Evolutionary conservation across 163 green algal genomes (phyloP), one percentile per base, ranked within the genome.

Genomic region (Prototheca cutis): DNA sequence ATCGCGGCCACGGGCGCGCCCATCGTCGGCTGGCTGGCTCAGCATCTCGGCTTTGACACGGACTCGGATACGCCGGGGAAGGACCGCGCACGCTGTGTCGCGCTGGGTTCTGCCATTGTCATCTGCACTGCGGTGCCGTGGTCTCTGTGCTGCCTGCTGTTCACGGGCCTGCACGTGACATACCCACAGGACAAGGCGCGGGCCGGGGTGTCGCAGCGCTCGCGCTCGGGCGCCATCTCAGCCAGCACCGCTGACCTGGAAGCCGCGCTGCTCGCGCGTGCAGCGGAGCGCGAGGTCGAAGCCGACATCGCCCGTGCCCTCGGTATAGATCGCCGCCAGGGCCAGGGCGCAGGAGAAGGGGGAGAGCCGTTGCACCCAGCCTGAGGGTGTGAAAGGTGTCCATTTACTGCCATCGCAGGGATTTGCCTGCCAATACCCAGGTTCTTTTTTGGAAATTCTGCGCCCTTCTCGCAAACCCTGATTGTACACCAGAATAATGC

Each of bases 1-100:
- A 70, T 91, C 32, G 81, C 80, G 10, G 72, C 82, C 2, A 78
- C 71, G 53, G 82, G 77, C 28, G 77, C 82, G 1, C 82, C 82
- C 4, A 62, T 87, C 24, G 82, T 90, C 13, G 82, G 82, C 31
- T 63, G 81, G 48, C 58, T 88, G 18, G 82, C 82, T 2, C 73
- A 90, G 73, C 52, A 45, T 25, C 48, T 71, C 10, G 64, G 64
- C 2, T 71, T 71, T 13, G 32, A 49, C 53, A 49, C 48, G 15
- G 33, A n/a, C 27, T 25, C 48, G n/a, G 7, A 33, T 10, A 55
- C 21, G 25, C 25, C 25, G 10, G 23, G 48, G 8, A 40, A 33
- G 0, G 62, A 69, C 27, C n/a, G 49, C 15, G 45, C 61, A 27
- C 48, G 55, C 1, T 45, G 57, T 2, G 36, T 48, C 32, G 64